Base-by-base conservation (phyloP, 768 basidiomycete genomes). In the Boletus tomentosulus region DNA sequence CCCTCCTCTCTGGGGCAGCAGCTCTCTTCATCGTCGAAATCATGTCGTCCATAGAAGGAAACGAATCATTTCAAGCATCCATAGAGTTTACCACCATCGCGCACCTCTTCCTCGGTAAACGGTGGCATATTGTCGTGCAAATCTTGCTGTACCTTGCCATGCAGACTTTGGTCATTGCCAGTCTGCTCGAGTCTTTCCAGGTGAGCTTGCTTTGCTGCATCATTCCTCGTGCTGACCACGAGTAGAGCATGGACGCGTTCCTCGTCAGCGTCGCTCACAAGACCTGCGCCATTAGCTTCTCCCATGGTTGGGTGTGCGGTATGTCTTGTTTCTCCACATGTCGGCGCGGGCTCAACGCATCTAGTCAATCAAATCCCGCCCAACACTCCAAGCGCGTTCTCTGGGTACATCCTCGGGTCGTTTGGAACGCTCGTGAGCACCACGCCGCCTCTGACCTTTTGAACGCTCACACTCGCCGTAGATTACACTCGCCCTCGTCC, bases 11-110 rank as follows among this genome's bases (percentile, higher is more conserved):
- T 1, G 63, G 63, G 27, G 31, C 55, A 24, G 63, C 63, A 0
- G 58, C 56, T 1, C 53, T 65, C 3, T 57, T 65, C 34, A 11
- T 65, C 27, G 51, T 63, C 38, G 63, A 65, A 51, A 35, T n/a
- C 9, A 64, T 64, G 63, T 61, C 63, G 4, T 64, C 63, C 35
- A 64, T 64, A 52, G 60, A 65, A 51, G 63, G 63, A 38, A 64
- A 64, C 15, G 63, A 65, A 46, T 12, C 8, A 0, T 64, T 62
- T 10, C 50, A 65, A 30, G 63, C 63, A 1, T 57, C 63, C n/a
- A 51, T 65, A 38, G 63, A 65, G 38, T 65, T 65, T 49, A 65
- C 63, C 10, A 65, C 63, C 3, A 60, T 65, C 16, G 63, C 63
- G 7, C 55, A 65, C 44, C 60, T 65, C 52, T 65, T 65, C 41